Evolutionary conservation across 225 moss, liverwort and hornwort genomes (phyloP), one percentile per base, ranked within the genome.

Genomic region (Polytrichum formosum): DNA sequence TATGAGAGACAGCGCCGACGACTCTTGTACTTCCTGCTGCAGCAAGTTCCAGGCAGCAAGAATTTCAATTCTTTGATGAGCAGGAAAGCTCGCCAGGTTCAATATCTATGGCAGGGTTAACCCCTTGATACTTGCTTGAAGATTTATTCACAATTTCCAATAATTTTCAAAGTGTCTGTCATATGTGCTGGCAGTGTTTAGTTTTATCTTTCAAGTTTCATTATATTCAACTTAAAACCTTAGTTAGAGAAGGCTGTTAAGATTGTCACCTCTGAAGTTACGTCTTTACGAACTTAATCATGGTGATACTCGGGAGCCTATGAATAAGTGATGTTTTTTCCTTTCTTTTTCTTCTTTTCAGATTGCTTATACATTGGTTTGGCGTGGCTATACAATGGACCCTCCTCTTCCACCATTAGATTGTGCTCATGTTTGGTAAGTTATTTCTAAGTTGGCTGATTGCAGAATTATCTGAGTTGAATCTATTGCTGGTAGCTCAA

Each of bases 361-460:
- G 89, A 79, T 89, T 81, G 92, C 98, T 23, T 98, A 94, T 75
- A 79, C 83, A 74, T 88, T 94, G 6, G 85, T 98, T 61, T 83
- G 75, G 61, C 91, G 91, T 63, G 98, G 94, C 53, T 98, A 98
- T 68, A 90, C 85, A 65, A 88, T 94, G 90, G 94, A 94, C 79
- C 98, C 98, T 78, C 94, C 98, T 68, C 74, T 90, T 76, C 94
- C 98, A 72, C 92, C 98, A 59, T 86, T 94, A 73, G 98, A 98
- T 73, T 98, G 98, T 79, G 91, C 82, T 54, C 94, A 98, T 81
- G 90, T 94, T 73, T 98, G 98, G 89, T 89, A 76, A 54, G 77
- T 78, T 8, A 58, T n/a, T 20, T 58, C 9, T 58, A 4, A 46
- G 46, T 16, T 46, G 10, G 46, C 13, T 46, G 16, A 46, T 46